Conservation (phyloP, 2,329 filamentous ascomycete genomes). For the Hymenoscyphus occultus region DNA sequence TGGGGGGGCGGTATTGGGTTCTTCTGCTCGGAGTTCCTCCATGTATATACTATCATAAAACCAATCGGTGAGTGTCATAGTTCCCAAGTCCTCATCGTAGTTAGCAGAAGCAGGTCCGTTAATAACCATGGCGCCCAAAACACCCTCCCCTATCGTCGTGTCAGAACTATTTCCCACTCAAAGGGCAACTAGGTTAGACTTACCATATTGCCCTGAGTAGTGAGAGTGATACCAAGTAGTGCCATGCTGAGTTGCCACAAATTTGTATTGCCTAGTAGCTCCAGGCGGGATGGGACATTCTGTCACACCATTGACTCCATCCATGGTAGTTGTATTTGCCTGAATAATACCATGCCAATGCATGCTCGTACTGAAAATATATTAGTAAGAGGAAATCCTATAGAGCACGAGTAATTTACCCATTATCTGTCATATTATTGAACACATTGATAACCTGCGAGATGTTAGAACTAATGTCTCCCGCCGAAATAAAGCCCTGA, state of each 20-base stretch:
- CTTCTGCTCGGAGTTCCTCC: slow-evolving; percentile 26
- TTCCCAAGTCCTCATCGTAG: slow-evolving; percentile 61
- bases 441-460: slow-evolving; percentile 55
- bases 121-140: slow-evolving; percentile 48
- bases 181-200: slow-evolving; percentile 17
- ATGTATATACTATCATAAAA: slow-evolving; percentile 23
- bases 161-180: background rate
- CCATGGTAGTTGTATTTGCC: slow-evolving; percentile 41
- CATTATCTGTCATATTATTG: slow-evolving; percentile 58
- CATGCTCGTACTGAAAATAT: slow-evolving; percentile 36
- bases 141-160: slow-evolving; percentile 34
- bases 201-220: slow-evolving; percentile 41
- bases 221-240: slow-evolving; percentile 60
- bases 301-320: slow-evolving; percentile 46
- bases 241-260: slow-evolving; percentile 40
- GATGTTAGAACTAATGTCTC: background rate
- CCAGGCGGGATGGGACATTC: slow-evolving; percentile 59
- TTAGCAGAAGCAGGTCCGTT: slow-evolving; percentile 54
- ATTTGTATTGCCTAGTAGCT: slow-evolving; percentile 22
- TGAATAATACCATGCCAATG: slow-evolving; percentile 49
- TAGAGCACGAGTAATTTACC: slow-evolving; percentile 15
- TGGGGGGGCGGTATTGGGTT: slow-evolving; percentile 13
- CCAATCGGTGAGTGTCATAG: slow-evolving; percentile 29
- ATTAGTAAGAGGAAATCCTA: slow-evolving; percentile 32
- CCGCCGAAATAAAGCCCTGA: background rate